Evolutionary conservation across 306 rosid species (phyloP).

Genomic region (Cicer yamashitae): DNA sequence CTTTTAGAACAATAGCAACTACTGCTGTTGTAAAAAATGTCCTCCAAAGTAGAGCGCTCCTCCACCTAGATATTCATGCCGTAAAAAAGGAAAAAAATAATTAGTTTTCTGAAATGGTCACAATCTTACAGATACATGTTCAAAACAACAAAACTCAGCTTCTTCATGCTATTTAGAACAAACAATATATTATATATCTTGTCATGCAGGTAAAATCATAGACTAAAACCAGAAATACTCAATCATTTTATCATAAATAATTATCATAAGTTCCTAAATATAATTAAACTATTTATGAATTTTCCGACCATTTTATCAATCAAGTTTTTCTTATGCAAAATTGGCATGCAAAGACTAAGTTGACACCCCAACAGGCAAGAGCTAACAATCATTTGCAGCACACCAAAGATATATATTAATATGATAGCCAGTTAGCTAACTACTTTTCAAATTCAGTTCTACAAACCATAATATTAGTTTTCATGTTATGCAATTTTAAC

Average conservation of each 20-base stretch:
- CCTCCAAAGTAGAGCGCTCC: slow-evolving; percentile 95
- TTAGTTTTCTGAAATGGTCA: slow-evolving; percentile 24
- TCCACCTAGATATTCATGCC: slow-evolving; percentile 65
- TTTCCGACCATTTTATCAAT: neutral
- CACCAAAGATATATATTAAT: too few relatives aligned
- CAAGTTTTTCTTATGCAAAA: too few relatives aligned
- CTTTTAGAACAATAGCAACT: slow-evolving; percentile 79
- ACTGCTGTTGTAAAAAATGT: slow-evolving; percentile 91
- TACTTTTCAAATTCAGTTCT: neutral
- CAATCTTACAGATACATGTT: too few relatives aligned
- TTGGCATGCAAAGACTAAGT: too few relatives aligned
- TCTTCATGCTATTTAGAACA: too few relatives aligned
- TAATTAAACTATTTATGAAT: slow-evolving; percentile 25
- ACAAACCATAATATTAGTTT: slow-evolving; percentile 7
- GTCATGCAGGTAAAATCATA: neutral
- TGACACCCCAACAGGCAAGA: too few relatives aligned
- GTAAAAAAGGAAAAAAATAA: slow-evolving; percentile 18
- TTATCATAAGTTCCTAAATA: neutral
- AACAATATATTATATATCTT: neutral
- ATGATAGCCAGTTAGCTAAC: neutral
- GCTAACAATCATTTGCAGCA: too few relatives aligned
- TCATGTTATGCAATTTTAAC: neutral
- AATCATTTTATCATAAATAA: too few relatives aligned
- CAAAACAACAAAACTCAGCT: too few relatives aligned
- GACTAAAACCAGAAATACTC: too few relatives aligned